Conservation (phyloP, 805 yeast species). For the Spencermartinsiella europaea region DNA sequence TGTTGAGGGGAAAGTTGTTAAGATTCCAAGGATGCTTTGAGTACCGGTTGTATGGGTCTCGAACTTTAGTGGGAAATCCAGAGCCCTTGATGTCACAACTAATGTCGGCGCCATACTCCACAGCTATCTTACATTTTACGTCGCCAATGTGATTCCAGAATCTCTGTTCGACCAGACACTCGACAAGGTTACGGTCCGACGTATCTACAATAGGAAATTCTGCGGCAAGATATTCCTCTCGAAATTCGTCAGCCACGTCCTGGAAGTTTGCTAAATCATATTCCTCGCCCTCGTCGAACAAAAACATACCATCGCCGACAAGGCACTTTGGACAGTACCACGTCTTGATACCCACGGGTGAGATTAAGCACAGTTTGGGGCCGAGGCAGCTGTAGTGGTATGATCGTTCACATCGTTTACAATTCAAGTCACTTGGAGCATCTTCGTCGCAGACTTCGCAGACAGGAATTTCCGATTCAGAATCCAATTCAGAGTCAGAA, state of each 20-base stretch:
- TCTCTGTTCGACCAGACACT: conserved; percentile 27
- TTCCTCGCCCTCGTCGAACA: conserved; percentile 65
- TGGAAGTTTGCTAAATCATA: conserved; percentile 60
- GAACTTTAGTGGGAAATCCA: conserved; percentile 33
- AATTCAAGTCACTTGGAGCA: background rate
- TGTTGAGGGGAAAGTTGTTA: conserved; percentile 32
- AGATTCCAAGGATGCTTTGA: conserved; percentile 36
- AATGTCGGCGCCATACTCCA: conserved; percentile 39
- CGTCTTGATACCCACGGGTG: conserved; percentile 38
- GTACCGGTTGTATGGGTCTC: conserved; percentile 28
- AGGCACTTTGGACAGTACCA: conserved; percentile 86
- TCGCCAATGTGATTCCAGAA: conserved; percentile 35
- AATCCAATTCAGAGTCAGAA: background rate
- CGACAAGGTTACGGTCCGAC: conserved; percentile 15
- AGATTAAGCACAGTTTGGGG: conserved; percentile 49
- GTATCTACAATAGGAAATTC: conserved; percentile 14
- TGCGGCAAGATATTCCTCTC: conserved; percentile 36
- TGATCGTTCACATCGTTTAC: conserved; percentile 69
- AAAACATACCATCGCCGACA: conserved; percentile 83
- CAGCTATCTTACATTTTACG: conserved; percentile 28
- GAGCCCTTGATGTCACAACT: conserved; percentile 34
- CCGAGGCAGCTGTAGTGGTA: conserved; percentile 66
- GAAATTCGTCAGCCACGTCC: conserved; percentile 48
- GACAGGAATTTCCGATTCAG: background rate
- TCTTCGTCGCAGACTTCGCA: background rate